A percentile compares a stretch with the other conserved stretches of the same genome.
phyloP scores from a whole-genome alignment of 1,284 basidiomycete species.

The Coniferiporia sulphurascens region DNA sequence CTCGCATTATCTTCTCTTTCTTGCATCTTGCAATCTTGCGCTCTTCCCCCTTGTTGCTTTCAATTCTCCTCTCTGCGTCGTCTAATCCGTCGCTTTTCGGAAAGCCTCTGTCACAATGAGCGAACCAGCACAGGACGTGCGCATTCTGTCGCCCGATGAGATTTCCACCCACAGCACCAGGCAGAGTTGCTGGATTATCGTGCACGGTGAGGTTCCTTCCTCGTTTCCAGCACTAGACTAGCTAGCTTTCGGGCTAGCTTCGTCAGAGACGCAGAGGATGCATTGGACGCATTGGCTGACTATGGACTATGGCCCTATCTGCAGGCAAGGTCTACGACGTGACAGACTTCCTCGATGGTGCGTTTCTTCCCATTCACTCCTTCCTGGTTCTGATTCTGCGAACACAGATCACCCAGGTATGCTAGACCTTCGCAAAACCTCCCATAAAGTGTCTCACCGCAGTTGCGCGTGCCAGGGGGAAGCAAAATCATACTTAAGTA shows the following conservation, averaged over 20 bases:
- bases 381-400: background rate
- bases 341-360: constrained; percentile 69
- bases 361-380: constrained; percentile 10
- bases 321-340: constrained; percentile 68
- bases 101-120: background rate
- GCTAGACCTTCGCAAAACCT: constrained; percentile 14
- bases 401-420: constrained; percentile 60
- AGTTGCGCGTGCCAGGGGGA: constrained; percentile 36
- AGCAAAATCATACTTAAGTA: constrained; percentile 66
- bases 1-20: background rate
- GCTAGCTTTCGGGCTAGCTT: no score
- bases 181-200: constrained; percentile 85
- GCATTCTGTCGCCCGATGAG: constrained; percentile 47
- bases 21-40: background rate
- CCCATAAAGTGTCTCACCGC: constrained; percentile 23
- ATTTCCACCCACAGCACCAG: constrained; percentile 66
- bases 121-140: constrained; percentile 8
- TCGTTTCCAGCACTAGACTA: background rate
- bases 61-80: background rate
- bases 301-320: background rate
- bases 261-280: no score
- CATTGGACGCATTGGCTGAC: background rate
- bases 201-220: constrained; percentile 56
- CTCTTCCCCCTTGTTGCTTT: background rate
- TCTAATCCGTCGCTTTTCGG: background rate